Base-by-base conservation (phyloP, 2,329 filamentous ascomycete species). In the Neofusicoccum sp. region DNA sequence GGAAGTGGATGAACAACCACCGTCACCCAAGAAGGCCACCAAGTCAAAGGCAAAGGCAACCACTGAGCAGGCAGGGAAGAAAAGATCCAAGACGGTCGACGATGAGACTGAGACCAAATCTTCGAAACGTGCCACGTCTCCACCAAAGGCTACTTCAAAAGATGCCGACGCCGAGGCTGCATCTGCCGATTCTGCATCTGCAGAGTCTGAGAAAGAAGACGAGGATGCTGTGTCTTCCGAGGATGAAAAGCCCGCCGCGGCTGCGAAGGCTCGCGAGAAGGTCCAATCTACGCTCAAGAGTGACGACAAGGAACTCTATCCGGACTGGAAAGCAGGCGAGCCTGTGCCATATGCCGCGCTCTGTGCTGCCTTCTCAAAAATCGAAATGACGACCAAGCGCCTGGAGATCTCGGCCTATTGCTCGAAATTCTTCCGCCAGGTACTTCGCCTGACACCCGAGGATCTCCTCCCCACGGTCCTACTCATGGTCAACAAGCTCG, bases 401-500 rank as follows among this genome's bases (percentile, higher is more conserved):
- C 79, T 99, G 47, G 83, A 93, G 65, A 99, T 99, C 66, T 85
- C 90, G 68, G 91, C 93, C 16, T 89, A 97, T 74, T 97, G 93
- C 77, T 90, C 93, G 1, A 83, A 92, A 1, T 98, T 99, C 74
- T 83, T 99, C 56, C 90, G 92, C 37, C 95, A 99, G 78, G 94
- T 99, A n/a, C 84, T 98, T 69, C 87, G 94, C 16, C 82, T 99
- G 39, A 97, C 93, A 0, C 95, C 95, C 0, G 83, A 88, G 14
- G 95, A 99, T 73, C 83, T 99, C 22, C 84, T 97, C 1, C 88
- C 93, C 0, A 97, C 92, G 0, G 89, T 98, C 29, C 83, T 97
- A 66, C 86, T 99, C 34, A 98, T 99, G 95, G 91, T 97, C 76
- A 97, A 97, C 79, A 98, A 98, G 76, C 86, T 99, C 31, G 95